Evolutionary conservation across 2,329 filamentous ascomycete species (phyloP), one percentile per base, ranked within the genome.

Genomic region (Penicillium expansum): DNA sequence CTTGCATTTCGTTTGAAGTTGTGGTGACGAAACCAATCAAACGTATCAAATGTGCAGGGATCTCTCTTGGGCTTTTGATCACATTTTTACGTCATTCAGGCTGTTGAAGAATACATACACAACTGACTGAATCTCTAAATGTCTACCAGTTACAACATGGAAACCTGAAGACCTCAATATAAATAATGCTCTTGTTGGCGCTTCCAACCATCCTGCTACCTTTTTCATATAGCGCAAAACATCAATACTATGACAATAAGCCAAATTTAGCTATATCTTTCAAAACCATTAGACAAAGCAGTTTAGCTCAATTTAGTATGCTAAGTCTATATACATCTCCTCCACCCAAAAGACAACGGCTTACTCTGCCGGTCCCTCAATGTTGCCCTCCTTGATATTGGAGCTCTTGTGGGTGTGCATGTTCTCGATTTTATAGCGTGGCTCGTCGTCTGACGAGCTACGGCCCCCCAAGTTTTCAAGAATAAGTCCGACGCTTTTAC

Each of bases 401-500:
- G 68, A 69, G 39, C 57, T 22, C 27, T 45, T 44, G 52, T 56
- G 24, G 42, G 45, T 48, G 42, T 55, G 53, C 42, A 43, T 52
- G n/a, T 55, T 45, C 32, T 54, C 32, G 18, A 76, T 75, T 67
- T 76, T 71, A 52, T 78, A 78, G 32, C 73, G 69, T 13, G 75
- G 74, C 48, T 68, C 67, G 0, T 71, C 60, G 5, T 62, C 55
- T 27, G 71, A 69, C 29, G 75, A 72, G 35, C 71, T 64, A 11
- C 72, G 69, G 5, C 71, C 72, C 0, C 72, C 71, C 48, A 72
- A 59, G 3, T 64, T 66, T 9, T 72, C 61, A 50, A 65, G 67
- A 58, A 78, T 73, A 14, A 65, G 64, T 10, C 76, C 76, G n/a
- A 68, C 64, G 24, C 69, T 71, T 33, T 71, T 68, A 29, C 70